phyloP scores from a whole-genome alignment of 2,329 filamentous ascomycete genomes.

The Leptosphaerulina australis region DNA sequence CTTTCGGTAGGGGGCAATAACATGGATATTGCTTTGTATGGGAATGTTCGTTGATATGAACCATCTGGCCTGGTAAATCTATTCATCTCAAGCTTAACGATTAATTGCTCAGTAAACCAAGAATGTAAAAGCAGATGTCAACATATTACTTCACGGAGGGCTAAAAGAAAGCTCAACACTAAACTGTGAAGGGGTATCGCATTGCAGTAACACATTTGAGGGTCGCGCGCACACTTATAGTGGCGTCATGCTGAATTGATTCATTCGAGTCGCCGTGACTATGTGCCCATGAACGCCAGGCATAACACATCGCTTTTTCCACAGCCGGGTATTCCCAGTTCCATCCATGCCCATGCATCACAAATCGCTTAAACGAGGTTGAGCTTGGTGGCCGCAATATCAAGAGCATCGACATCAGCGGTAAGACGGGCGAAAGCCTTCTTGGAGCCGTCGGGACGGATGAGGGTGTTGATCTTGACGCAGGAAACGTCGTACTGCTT shows the following conservation, averaged over 20 bases:
- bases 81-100: no score
- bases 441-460: slow-evolving; percentile 97
- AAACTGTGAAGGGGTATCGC: slow-evolving; percentile 20
- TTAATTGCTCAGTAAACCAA: no score
- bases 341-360: slow-evolving; percentile 35
- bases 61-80: no score
- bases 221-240: slow-evolving; percentile 20
- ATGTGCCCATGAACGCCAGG: slow-evolving; percentile 47
- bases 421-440: slow-evolving; percentile 98
- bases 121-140: no score
- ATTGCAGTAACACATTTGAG: slow-evolving; percentile 14
- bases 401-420: slow-evolving; percentile 94
- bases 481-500: slow-evolving; percentile 98
- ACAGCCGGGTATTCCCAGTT: slow-evolving; percentile 43
- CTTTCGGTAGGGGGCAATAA: no score
- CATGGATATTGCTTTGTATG: no score
- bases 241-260: slow-evolving; percentile 45
- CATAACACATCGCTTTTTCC: slow-evolving; percentile 46
- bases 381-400: slow-evolving; percentile 99
- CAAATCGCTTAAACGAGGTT: slow-evolving; percentile 79
- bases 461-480: slow-evolving; percentile 99
- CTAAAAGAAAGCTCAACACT: neutral
- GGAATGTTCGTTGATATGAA: no score
- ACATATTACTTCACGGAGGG: neutral
- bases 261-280: slow-evolving; percentile 48